Evolutionary conservation across 2,329 filamentous ascomycete species (phyloP), one percentile per base, ranked within the genome.

Genomic region (Phyllachora maydis): DNA sequence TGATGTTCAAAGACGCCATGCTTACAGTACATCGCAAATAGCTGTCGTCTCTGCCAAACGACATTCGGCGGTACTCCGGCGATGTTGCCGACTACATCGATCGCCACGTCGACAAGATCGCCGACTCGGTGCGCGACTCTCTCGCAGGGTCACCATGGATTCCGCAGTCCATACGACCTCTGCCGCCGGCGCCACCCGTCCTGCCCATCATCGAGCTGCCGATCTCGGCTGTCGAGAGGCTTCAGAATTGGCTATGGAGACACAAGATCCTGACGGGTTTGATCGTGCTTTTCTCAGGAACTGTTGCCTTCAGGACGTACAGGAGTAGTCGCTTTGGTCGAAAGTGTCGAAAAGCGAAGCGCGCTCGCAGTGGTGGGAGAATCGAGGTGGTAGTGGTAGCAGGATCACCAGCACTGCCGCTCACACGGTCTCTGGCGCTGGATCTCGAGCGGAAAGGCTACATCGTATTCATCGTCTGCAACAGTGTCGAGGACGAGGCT

Each of bases 361-460:
- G 76, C 26, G 77, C 81, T 3, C 60, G 63, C 23, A 91, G 81
- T 49, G 88, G 88, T 13, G 79, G 78, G 4, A 65, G 88, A 25
- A 69, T 73, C 32, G 88, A 98, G 46, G 85, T 95, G 4, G 54
- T 69, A 42, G 76, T 95, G 14, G 64, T 95, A 31, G 82, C 82
- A 12, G 85, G 85, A n/a, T 82, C 79, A 11, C 76, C 81, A 3
- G 67, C 73, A 23, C 70, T 91, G 37, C 76, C 83, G 10, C 59
- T 93, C 39, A 85, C 81, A 5, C 74, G 72, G 38, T 81, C 79
- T 8, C 56, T 95, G 25, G 70, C 81, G 3, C 50, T 83, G 22
- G 88, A 98, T 41, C 56, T 98, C 34, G 88, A 95, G 50, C 62
- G 82, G 29, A 68, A 82, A 32, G 88, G 88, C 4, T 95, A 90